phyloP scores from a whole-genome alignment of 2,329 filamentous ascomycete species.

The Claviceps pazoutovae region DNA sequence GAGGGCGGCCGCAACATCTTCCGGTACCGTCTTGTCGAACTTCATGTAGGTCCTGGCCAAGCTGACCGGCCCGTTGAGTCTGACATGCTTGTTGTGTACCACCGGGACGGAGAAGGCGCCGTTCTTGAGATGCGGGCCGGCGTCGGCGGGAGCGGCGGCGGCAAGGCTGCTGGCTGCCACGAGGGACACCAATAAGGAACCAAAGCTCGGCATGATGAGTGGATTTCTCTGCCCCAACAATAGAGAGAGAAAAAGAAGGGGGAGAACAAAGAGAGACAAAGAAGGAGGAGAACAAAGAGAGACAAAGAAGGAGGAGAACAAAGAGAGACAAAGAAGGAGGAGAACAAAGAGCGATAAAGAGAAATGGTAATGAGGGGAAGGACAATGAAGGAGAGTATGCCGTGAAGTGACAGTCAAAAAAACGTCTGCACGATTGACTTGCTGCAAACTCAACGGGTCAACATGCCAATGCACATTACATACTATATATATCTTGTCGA shows the following conservation, averaged over 20 bases:
- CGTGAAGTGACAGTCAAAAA: no score
- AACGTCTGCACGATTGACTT: no score
- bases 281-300: no score
- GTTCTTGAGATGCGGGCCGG: neutral
- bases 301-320: no score
- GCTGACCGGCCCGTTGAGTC: constrained; percentile 6
- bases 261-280: neutral
- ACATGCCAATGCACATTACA: no score
- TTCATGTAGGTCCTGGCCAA: constrained; percentile 10
- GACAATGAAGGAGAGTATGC: no score
- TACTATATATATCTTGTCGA: no score
- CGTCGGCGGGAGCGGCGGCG: constrained; percentile 5
- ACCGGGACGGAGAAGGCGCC: constrained; percentile 3
- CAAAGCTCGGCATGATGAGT: constrained; percentile 10
- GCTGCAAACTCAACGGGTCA: no score
- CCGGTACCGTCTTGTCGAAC: constrained; percentile 6
- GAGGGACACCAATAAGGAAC: constrained; percentile 10
- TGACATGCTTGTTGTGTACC: constrained; percentile 5
- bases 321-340: no score
- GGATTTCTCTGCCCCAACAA: neutral
- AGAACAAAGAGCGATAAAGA: no score
- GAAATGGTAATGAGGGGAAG: neutral
- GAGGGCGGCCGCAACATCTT: constrained; percentile 4
- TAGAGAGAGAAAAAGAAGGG: neutral
- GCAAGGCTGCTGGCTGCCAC: constrained; percentile 8